Conservation (phyloP, 129 eudicot species). For the Gnaphalium uliginosum region DNA sequence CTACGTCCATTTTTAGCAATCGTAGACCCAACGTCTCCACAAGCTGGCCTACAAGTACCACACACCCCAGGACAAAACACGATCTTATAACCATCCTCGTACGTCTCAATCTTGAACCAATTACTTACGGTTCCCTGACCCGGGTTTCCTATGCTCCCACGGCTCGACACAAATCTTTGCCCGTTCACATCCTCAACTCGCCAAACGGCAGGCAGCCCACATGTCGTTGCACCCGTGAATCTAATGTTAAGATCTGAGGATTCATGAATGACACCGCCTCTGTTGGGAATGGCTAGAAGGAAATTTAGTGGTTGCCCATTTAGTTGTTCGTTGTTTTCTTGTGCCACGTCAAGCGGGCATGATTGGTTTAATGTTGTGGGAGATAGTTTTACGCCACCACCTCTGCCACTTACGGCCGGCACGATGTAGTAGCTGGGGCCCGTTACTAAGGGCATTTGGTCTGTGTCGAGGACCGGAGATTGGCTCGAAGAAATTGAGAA, state of each 20-base stretch:
- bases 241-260: conserved; percentile 47
- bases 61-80: conserved; percentile 27
- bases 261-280: conserved; percentile 43
- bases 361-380: conserved; percentile 28
- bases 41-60: conserved; percentile 8
- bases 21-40: conserved; percentile 20
- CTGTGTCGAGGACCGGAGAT: conserved; percentile 25
- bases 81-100: conserved; percentile 39
- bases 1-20: conserved; percentile 24
- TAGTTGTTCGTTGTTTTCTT: conserved; percentile 26
- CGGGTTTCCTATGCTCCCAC: conserved; percentile 51
- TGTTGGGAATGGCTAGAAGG: conserved; percentile 37
- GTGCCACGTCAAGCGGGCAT: conserved; percentile 32
- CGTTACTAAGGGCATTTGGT: conserved; percentile 17
- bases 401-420: conserved; percentile 20
- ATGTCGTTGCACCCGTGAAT: conserved; percentile 28
- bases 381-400: conserved; percentile 19
- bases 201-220: conserved; percentile 48
- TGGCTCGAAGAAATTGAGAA: conserved; percentile 25
- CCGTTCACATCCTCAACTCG: conserved; percentile 34
- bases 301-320: conserved; percentile 29
- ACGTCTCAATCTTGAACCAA: conserved; percentile 51
- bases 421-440: conserved; percentile 22
- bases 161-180: conserved; percentile 34
- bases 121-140: conserved; percentile 37